Percentiles rank a stretch among this genome's conserved stretches.
These are phyloP conservation scores for Eucalyptus victrix DNA, from an alignment of 345 rosid species.

Conservation along the genomic window DNA sequence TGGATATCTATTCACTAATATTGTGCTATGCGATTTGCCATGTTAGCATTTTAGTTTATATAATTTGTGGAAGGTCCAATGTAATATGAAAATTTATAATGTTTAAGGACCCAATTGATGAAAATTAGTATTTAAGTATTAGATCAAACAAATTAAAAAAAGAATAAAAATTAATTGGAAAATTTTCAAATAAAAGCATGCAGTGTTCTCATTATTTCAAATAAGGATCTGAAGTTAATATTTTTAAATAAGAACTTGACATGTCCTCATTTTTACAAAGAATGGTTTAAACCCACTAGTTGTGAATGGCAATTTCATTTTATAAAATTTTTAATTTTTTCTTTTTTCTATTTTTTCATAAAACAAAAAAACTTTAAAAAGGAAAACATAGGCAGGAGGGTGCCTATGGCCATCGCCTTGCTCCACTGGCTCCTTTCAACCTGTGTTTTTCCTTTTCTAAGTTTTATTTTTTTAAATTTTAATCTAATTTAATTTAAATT, in stretches of 20 bases:
- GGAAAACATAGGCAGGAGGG: too few species aligned
- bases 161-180: fast-evolving
- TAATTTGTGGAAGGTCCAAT: background rate
- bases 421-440: fast-evolving
- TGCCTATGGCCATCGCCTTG: fast-evolving
- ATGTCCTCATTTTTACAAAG: fast-evolving
- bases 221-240: fast-evolving
- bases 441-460: too few species aligned
- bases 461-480: too few species aligned
- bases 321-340: too few species aligned
- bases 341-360: fast-evolving
- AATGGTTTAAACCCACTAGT: fast-evolving
- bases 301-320: fast-evolving
- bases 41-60: background rate
- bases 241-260: fast-evolving
- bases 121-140: background rate
- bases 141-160: background rate
- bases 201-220: fast-evolving
- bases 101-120: background rate
- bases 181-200: fast-evolving
- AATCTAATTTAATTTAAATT: too few species aligned
- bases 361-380: too few species aligned
- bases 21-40: background rate
- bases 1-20: background rate
- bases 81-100: background rate